A percentile compares a stretch with the other conserved stretches of the same genome.
Conservation (phyloP, 2,329 filamentous ascomycete species). For the Diaporthe sp. region DNA sequence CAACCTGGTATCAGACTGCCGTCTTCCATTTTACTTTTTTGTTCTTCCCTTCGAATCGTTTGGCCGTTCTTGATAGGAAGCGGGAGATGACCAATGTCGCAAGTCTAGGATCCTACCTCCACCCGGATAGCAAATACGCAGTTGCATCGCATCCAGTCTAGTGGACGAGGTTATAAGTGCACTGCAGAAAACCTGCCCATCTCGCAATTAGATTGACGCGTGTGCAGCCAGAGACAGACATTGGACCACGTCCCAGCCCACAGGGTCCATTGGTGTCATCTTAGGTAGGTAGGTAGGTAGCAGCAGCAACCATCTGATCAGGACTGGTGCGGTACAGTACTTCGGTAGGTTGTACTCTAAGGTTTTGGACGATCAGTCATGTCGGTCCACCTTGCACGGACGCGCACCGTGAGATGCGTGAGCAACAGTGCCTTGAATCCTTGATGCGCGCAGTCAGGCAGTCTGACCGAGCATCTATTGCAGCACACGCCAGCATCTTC, state of each 20-base stretch:
- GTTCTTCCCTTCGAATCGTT: not conserved
- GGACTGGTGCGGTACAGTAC: not conserved
- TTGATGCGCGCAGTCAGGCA: not conserved
- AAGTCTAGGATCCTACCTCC: not conserved
- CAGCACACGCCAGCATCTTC: not conserved
- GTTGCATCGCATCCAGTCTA: conserved; percentile 3
- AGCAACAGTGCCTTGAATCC: not conserved
- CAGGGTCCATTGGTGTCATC: conserved; percentile 3
- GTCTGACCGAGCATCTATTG: not conserved
- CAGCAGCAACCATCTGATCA: conserved; percentile 20
- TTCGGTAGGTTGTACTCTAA: too few relatives aligned
- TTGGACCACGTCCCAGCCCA: conserved; percentile 22
- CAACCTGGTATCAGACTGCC: conserved; percentile 22
- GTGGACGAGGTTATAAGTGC: not conserved
- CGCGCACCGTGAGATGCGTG: not conserved
- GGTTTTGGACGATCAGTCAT: not conserved
- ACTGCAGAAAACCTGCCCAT: conserved; percentile 7
- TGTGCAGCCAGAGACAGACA: conserved; percentile 12
- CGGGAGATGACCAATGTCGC: conserved; percentile 14
- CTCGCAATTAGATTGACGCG: conserved; percentile 6
- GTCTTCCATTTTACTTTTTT: conserved; percentile 7
- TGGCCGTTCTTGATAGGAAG: not conserved
- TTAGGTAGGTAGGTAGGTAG: not conserved
- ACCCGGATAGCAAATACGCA: not conserved
- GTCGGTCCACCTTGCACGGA: not conserved